Base-by-base conservation (phyloP, 139 green algal genomes). In the Chlamydomonas schloesseri region DNA sequence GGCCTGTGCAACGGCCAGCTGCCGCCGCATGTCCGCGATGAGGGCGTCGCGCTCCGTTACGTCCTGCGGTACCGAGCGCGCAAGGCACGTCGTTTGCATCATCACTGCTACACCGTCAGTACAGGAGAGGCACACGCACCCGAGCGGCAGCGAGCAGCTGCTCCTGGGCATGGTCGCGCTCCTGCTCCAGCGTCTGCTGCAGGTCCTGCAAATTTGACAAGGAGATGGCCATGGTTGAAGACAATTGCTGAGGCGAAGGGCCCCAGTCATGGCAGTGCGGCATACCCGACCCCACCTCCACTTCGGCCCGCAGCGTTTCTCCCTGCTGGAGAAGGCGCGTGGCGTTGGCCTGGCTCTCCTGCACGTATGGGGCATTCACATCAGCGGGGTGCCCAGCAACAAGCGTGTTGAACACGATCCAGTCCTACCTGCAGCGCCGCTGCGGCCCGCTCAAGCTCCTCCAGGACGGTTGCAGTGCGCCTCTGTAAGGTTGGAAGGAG, bases 381-480 rank as follows among this genome's bases (percentile, higher is more conserved):
- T 24, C 18, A 13, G 18, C 31, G 26, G 10, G 20, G 3, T 28
- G 37, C 31, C 62, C 28, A 8, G 8, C 5, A 50, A 8, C 42
- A 50, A 50, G 42, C 42, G 8, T 8, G 42, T 13, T 5, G 6
- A 50, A 50, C 42, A 3, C 3, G 26, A 2, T 34, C 15, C 2
- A 13, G 4, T 3, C 72, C 10, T 28, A 83, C 84, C 75, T 85
- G 36, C 47, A 92, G 75, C 26, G 81, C 89, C 31, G 53, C 17
- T 6, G 87, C 81, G 2, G 85, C 89, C 14, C 74, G 72, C 81
- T 92, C 89, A 0, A 92, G 81, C 81, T 86, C 83, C 73, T 89
- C 80, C 8, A 92, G 33, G 31, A 90, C 33, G 3, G 83, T 76
- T 14, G 82, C 76, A 0, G 82, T 89, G 37, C 68, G 33, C 67